A percentile compares a stretch with the other conserved stretches of the same genome.
These are phyloP conservation scores for Trametes sanguinea DNA, from an alignment of 768 basidiomycete species.

Conservation along the genomic window DNA sequence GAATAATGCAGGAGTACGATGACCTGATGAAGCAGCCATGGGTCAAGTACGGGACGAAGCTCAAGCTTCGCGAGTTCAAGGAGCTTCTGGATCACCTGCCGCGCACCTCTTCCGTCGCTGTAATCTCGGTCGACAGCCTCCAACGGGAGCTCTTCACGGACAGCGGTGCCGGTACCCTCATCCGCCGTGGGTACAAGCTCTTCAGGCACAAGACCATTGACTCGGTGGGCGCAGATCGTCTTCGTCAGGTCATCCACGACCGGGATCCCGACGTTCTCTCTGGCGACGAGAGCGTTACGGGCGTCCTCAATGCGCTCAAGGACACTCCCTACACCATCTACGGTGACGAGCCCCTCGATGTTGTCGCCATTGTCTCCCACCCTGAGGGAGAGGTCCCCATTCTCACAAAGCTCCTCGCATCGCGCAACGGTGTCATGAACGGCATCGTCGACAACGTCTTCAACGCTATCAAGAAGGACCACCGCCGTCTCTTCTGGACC, in stretches of 20 bases:
- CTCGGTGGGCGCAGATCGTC: conserved; percentile 86
- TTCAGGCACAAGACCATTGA: conserved; percentile 86
- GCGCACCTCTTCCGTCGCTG: conserved; percentile 96
- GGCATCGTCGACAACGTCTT: conserved; percentile 97
- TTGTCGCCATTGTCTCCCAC: conserved; percentile 90
- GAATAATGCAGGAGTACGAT: conserved; percentile 77
- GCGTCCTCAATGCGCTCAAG: conserved; percentile 80
- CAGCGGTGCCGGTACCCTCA: conserved; percentile 95
- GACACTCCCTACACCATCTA: conserved; percentile 90
- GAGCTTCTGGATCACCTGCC: conserved; percentile 98
- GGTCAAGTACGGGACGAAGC: conserved; percentile 99
- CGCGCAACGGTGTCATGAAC: conserved; percentile 88
- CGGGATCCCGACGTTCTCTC: conserved; percentile 89
- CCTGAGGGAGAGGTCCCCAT: conserved; percentile 88
- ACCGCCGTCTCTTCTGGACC: conserved; percentile 96
- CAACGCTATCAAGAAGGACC: conserved; percentile 93
- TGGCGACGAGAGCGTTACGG: conserved; percentile 83
- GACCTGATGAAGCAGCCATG: conserved; percentile 96
- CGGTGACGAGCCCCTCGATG: conserved; percentile 97
- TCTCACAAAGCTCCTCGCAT: conserved; percentile 89
- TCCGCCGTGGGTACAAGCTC: conserved; percentile 97
- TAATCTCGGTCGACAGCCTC: conserved; percentile 89
- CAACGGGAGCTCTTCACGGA: conserved; percentile 99
- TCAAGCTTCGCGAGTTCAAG: conserved; percentile 99
- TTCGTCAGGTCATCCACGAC: conserved; percentile 93